Conservation (phyloP, 805 yeast genomes). For the Wickerhamiella azyma region DNA sequence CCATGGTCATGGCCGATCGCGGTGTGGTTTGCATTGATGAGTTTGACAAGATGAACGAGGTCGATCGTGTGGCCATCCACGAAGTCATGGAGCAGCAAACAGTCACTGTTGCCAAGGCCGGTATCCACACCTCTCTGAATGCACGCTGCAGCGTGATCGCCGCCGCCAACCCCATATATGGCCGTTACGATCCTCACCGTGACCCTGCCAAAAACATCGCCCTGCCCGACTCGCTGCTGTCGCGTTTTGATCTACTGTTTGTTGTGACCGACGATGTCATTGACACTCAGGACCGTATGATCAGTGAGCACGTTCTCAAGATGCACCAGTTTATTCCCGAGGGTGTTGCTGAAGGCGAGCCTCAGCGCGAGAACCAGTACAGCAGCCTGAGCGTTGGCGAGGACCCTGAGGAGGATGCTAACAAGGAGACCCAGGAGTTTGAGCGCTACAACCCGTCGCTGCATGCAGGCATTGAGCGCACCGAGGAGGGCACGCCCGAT, state of each 20-base stretch:
- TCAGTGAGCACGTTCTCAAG: slow-evolving; percentile 87
- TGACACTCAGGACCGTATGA: slow-evolving; percentile 67
- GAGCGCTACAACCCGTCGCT: slow-evolving; percentile 71
- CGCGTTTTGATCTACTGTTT: slow-evolving; percentile 91
- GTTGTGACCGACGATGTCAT: slow-evolving; percentile 93
- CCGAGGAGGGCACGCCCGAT: slow-evolving; percentile 30
- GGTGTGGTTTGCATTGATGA: slow-evolving; percentile 98
- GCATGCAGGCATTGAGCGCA: slow-evolving; percentile 59
- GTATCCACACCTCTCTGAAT: slow-evolving; percentile 89
- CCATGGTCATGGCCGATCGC: slow-evolving; percentile 95
- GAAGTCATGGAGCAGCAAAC: slow-evolving; percentile 99
- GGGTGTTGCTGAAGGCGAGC: slow-evolving; percentile 86
- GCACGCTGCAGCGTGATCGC: slow-evolving; percentile 96
- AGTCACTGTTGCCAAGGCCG: slow-evolving; percentile 94
- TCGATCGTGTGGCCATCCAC: slow-evolving; percentile 94
- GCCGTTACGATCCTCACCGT: slow-evolving; percentile 90
- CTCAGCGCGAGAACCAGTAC: slow-evolving; percentile 63
- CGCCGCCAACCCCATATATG: slow-evolving; percentile 95
- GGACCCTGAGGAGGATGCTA: slow-evolving; percentile 35
- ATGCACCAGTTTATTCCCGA: slow-evolving; percentile 84
- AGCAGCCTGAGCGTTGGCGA: slow-evolving; percentile 71
- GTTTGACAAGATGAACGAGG: slow-evolving; percentile 95
- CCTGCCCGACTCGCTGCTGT: slow-evolving; percentile 84
- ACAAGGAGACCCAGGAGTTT: slow-evolving; percentile 36
- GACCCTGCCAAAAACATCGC: slow-evolving; percentile 96